Conservation (phyloP, 169 alveolate species). For the Plasmodium ovale region DNA sequence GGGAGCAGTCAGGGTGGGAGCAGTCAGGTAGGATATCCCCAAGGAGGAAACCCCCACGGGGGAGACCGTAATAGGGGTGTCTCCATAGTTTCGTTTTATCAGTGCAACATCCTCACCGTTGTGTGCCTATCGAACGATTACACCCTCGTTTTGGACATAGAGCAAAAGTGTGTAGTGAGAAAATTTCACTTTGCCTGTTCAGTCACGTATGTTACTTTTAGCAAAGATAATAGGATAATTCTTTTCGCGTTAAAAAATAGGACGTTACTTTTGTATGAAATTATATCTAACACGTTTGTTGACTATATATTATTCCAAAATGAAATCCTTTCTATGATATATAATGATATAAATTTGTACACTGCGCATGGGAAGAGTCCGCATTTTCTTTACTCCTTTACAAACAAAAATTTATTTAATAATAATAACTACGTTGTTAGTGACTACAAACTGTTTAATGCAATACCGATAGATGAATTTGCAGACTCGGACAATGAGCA, state of each 20-base stretch:
- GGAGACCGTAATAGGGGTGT: not conserved
- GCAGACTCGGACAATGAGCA: conserved; percentile 2
- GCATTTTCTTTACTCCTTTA: conserved; percentile 39
- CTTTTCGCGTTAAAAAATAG: conserved; percentile 46
- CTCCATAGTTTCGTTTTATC: conserved; percentile 34
- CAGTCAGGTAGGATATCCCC: no score
- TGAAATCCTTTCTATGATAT: conserved; percentile 29
- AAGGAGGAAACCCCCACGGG: no score
- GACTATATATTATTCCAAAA: conserved; percentile 48
- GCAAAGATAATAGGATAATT: conserved; percentile 65
- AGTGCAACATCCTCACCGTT: conserved; percentile 49
- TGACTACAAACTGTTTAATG: conserved; percentile 52
- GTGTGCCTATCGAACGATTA: conserved; percentile 55
- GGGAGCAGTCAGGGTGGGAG: not conserved
- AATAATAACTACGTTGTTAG: conserved; percentile 32
- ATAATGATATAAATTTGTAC: conserved; percentile 48
- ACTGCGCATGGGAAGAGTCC: conserved; percentile 23
- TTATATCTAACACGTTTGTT: conserved; percentile 55
- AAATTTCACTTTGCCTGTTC: conserved; percentile 27
- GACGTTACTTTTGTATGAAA: conserved; percentile 48
- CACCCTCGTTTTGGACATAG: conserved; percentile 41
- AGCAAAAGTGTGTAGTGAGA: conserved; percentile 59
- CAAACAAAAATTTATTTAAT: conserved; percentile 68
- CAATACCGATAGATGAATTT: conserved; percentile 43
- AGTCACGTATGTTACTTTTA: conserved; percentile 49